These are phyloP conservation scores for Nectriaceae sp. DNA, from an alignment of 2,329 filamentous ascomycete species.

Conservation along the genomic window DNA sequence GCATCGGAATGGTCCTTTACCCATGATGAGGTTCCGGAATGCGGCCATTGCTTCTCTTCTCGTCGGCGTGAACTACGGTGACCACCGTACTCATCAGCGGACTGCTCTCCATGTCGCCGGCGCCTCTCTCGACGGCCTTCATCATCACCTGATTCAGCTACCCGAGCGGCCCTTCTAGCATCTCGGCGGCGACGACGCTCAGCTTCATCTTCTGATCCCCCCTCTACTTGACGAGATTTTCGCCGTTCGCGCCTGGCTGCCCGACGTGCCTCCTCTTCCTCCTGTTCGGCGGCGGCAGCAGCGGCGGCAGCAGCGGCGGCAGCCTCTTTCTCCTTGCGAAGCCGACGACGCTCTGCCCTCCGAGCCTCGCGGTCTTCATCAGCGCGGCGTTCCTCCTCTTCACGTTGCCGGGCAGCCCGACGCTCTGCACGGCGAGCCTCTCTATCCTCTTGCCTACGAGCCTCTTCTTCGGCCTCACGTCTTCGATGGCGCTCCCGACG, in stretches of 20 bases:
- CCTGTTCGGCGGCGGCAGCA: slow-evolving; percentile 42
- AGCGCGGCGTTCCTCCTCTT: slow-evolving; percentile 24
- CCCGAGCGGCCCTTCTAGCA: slow-evolving; percentile 48
- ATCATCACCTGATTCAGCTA: slow-evolving; percentile 37
- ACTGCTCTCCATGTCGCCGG: slow-evolving; percentile 37
- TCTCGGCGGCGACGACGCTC: slow-evolving; percentile 57
- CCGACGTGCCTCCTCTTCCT: slow-evolving; percentile 48
- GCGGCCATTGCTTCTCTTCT: slow-evolving; percentile 52
- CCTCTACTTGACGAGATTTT: slow-evolving; percentile 46
- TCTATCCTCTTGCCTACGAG: slow-evolving; percentile 36
- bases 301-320: slow-evolving; percentile 43
- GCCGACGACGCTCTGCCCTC: slow-evolving; percentile 51
- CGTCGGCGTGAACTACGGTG: slow-evolving; percentile 41
- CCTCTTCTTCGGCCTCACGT: slow-evolving; percentile 52
- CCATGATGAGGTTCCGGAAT: slow-evolving; percentile 66
- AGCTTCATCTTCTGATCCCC: slow-evolving; percentile 54
- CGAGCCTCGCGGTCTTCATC: slow-evolving; percentile 56
- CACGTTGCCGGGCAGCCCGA: slow-evolving; percentile 39
- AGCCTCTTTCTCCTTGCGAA: slow-evolving; percentile 51
- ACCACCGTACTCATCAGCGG: slow-evolving; percentile 48
- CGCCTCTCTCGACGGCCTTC: slow-evolving; percentile 33
- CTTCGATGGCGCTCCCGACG: slow-evolving; percentile 56
- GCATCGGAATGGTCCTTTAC: slow-evolving; percentile 66
- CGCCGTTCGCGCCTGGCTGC: slow-evolving; percentile 52
- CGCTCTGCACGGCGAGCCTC: slow-evolving; percentile 59